Evolutionary conservation across 1,284 basidiomycete genomes (phyloP).

Genomic region (Leccinum griseonigrum): DNA sequence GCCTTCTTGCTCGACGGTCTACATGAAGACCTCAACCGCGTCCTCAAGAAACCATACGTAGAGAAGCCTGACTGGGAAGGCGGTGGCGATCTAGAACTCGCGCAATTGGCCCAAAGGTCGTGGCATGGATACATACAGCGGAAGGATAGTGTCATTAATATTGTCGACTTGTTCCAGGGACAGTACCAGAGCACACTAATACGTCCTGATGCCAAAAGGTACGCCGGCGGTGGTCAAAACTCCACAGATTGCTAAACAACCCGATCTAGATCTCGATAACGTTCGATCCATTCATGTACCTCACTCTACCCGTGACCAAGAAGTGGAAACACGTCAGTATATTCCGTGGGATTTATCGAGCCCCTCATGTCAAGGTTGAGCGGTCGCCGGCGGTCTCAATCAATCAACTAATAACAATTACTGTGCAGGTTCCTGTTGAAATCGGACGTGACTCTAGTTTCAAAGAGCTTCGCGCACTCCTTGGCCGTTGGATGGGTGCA

Average conservation of each 20-base stretch:
- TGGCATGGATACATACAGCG: conserved; percentile 98
- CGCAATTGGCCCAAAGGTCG: conserved; percentile 80
- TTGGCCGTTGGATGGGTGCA: conserved; percentile 73
- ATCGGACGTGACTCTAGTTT: conserved; percentile 77
- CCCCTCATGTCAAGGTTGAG: conserved; percentile 60
- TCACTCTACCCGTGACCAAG: conserved; percentile 91
- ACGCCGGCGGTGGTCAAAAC: conserved; percentile 14
- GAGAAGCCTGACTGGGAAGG: conserved; percentile 99
- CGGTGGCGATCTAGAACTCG: conserved; percentile 80
- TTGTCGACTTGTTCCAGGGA: conserved; percentile 96
- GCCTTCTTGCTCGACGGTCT: conserved; percentile 95
- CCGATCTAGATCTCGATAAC: conserved; percentile 86
- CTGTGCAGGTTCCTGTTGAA: conserved; percentile 69
- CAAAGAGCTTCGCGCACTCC: conserved; percentile 71
- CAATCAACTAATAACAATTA: conserved; percentile 9
- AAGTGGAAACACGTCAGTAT: conserved; percentile 77
- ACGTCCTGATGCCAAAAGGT: conserved; percentile 95
- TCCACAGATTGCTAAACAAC: background rate
- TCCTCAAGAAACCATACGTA: conserved; percentile 92
- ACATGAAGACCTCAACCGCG: conserved; percentile 95
- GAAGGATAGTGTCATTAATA: conserved; percentile 89
- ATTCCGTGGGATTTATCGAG: conserved; percentile 74
- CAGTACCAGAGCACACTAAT: conserved; percentile 94
- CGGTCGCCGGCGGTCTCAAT: background rate
- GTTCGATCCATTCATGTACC: conserved; percentile 99